phyloP scores from a whole-genome alignment of 768 basidiomycete species.

The Suillus placidus region DNA sequence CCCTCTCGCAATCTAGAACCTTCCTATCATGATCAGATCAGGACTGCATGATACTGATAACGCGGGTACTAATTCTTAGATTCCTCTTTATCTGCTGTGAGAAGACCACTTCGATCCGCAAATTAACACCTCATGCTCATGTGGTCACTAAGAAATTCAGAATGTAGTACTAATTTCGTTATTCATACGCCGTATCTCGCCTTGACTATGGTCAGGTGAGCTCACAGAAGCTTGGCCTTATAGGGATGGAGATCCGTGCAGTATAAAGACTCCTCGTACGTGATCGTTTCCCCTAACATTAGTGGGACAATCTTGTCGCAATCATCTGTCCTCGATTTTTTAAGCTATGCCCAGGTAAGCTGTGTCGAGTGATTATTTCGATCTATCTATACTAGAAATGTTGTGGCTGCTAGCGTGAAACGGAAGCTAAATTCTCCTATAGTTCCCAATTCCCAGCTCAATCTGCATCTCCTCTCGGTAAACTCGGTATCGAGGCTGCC shows the following conservation, averaged over 20 bases:
- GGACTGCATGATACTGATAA: background rate
- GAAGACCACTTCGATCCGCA: background rate
- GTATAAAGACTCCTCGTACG: background rate
- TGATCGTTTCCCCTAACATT: background rate
- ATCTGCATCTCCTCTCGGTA: constrained; percentile 57
- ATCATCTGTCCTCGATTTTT: background rate
- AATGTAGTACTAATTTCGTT: background rate
- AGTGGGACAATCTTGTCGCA: background rate
- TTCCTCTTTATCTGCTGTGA: constrained; percentile 1
- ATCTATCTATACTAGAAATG: background rate
- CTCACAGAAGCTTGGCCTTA: background rate
- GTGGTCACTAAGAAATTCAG: background rate
- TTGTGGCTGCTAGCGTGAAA: background rate
- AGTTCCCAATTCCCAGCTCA: constrained; percentile 32
- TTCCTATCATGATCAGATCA: background rate
- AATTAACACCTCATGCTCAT: background rate
- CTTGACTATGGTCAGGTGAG: background rate
- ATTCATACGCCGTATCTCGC: background rate
- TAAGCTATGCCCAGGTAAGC: constrained; percentile 3
- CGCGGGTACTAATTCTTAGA: background rate
- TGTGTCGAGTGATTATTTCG: background rate
- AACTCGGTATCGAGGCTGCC: constrained; percentile 65
- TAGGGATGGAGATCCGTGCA: background rate
- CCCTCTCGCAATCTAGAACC: background rate
- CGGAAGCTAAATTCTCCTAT: background rate